Evolutionary conservation across 1,284 basidiomycete species (phyloP), one percentile per base, ranked within the genome.

Genomic region (Coniferiporia weirii): DNA sequence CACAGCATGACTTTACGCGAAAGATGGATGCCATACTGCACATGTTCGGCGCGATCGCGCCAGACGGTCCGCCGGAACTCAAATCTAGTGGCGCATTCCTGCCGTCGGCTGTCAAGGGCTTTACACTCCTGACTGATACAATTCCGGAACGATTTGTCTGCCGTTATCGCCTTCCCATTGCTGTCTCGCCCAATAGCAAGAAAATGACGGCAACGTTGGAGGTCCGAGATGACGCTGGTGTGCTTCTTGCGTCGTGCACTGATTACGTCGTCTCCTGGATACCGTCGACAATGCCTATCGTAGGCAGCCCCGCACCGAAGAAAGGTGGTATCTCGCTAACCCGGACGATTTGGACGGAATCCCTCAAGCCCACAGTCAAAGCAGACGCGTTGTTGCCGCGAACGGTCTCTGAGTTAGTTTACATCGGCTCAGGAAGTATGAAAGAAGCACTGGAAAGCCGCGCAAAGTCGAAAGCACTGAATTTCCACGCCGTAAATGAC

Each of bases 1-100:
- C 63, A 12, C 64, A 65, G n/a, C 66, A 69, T 32, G 71, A 73
- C 54, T 66, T 67, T 49, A 69, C 71, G 51, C 67, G 71, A 7
- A 70, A 70, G 57, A 62, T 73, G 46, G 72, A 73, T 57, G 68
- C 72, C 13, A 72, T 71, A 44, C 56, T 73, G 17, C 72, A 73
- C 57, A 70, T 71, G 70, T 69, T 73, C 54, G 72, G 70, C 19
- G 67, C 68, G 4, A 66, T 65, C n/a, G 61, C 64, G 4, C 43
- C 66, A 15, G 64, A 68, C 4, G 66, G 66, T 2, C 57, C 62
- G 13, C 55, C 66, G n/a, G 63, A 66, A 20, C 22, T 59, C 13
- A 65, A 66, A 12, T 61, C 53, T 22, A 60, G 67, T 9, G 72
- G 72, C 12, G 65, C 70, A 9, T 72, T 69, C 62, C 63, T 72